Evolutionary conservation across 2,329 filamentous ascomycete genomes (phyloP).

Genomic region (Ophiostoma sp.): DNA sequence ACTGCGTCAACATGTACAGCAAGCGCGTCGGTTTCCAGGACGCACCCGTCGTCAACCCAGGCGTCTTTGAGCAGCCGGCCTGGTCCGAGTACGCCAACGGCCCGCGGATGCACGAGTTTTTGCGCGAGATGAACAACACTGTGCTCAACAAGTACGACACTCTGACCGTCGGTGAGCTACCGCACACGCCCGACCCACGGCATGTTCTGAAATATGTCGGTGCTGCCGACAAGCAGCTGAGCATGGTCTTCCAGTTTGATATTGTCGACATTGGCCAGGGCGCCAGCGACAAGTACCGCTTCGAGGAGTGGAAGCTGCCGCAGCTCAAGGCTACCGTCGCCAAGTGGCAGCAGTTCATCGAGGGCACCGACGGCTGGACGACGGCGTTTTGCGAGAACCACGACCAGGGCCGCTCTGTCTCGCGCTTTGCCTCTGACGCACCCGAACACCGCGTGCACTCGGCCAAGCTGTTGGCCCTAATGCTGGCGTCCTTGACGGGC

Average conservation of each 20-base stretch:
- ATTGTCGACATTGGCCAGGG: conserved; percentile 62
- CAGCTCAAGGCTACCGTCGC: conserved; percentile 46
- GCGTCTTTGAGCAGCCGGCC: conserved; percentile 54
- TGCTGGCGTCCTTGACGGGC: conserved; percentile 50
- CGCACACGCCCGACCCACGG: conserved; percentile 58
- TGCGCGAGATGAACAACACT: conserved; percentile 62
- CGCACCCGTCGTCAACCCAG: conserved; percentile 46
- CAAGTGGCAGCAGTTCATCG: conserved; percentile 54
- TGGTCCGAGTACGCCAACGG: conserved; percentile 65
- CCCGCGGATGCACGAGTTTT: conserved; percentile 66
- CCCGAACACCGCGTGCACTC: conserved; percentile 45
- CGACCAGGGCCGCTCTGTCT: conserved; percentile 58
- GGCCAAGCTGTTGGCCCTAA: conserved; percentile 56
- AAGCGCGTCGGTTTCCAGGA: conserved; percentile 59
- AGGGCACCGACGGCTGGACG: conserved; percentile 57
- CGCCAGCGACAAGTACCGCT: conserved; percentile 51
- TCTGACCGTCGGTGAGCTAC: conserved; percentile 72
- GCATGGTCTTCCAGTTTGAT: conserved; percentile 71
- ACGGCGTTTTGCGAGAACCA: conserved; percentile 65
- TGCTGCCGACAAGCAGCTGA: conserved; percentile 58
- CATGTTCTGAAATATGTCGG: conserved; percentile 62
- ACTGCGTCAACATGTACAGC: conserved; percentile 72
- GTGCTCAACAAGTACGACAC: conserved; percentile 62
- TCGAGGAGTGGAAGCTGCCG: conserved; percentile 50
- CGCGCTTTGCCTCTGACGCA: conserved; percentile 50